Percentiles rank a stretch among this genome's conserved stretches.
Conservation (phyloP, 768 basidiomycete genomes). For the Lentinus tigrinus region DNA sequence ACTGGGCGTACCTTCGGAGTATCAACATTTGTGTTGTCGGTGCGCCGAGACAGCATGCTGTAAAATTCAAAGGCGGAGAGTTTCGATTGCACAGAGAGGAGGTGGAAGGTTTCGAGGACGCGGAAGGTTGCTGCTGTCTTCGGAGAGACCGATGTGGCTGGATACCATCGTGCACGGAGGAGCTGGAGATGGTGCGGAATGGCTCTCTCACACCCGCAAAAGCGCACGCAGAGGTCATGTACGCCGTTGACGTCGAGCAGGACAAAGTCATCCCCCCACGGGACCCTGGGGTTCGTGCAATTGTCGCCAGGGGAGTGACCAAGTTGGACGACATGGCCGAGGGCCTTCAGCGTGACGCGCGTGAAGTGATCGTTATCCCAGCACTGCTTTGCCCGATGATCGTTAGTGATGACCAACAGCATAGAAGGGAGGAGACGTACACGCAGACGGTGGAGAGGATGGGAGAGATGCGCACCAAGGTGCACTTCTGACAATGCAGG, state of each 20-base stretch:
- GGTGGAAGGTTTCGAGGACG: constrained; percentile 32
- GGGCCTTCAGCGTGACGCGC: constrained; percentile 4
- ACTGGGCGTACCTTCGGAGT: background rate
- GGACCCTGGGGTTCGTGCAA: constrained; percentile 5
- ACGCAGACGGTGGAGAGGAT: constrained; percentile 20
- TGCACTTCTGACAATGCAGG: background rate
- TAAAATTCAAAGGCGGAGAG: constrained; percentile 35
- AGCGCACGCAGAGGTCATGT: constrained; percentile 22
- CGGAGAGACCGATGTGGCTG: constrained; percentile 29
- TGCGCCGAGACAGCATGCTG: constrained; percentile 19
- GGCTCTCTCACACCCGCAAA: constrained; percentile 23
- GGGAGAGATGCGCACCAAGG: background rate
- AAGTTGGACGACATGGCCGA: constrained; percentile 27
- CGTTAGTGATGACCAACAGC: background rate
- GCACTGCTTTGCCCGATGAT: background rate
- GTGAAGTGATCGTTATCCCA: background rate
- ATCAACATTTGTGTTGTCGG: constrained; percentile 30
- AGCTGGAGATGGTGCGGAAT: constrained; percentile 22
- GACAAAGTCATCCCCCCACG: constrained; percentile 7
- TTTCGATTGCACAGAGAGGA: constrained; percentile 33
- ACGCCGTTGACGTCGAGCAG: constrained; percentile 27
- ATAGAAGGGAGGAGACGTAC: constrained; percentile 10
- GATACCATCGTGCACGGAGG: constrained; percentile 30
- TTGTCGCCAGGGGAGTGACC: constrained; percentile 17
- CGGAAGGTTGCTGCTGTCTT: constrained; percentile 31